These are phyloP conservation scores for Lactarius hengduanensis DNA, from an alignment of 768 basidiomycete species.

Conservation along the genomic window DNA sequence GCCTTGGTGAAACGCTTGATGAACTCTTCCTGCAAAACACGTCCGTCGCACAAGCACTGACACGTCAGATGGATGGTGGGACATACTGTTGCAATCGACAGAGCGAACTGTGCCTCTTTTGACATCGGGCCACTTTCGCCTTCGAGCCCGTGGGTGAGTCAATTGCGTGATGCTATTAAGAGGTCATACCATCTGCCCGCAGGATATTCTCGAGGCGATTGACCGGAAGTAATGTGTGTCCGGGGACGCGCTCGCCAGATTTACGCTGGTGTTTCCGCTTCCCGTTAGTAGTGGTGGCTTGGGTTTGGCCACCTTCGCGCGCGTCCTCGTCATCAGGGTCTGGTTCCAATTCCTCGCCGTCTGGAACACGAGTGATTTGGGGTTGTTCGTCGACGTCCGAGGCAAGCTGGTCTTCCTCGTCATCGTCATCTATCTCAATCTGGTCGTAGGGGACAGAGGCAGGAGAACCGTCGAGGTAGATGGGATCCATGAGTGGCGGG, in stretches of 20 bases:
- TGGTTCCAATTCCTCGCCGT: conserved; percentile 29
- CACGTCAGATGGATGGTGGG: conserved; percentile 14
- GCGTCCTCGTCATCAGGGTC: conserved; percentile 27
- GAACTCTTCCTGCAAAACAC: conserved; percentile 28
- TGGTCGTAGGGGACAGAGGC: conserved; percentile 20
- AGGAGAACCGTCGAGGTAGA: conserved; percentile 27
- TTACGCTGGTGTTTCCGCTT: conserved; percentile 27
- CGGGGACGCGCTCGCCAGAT: conserved; percentile 26
- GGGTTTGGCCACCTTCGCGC: conserved; percentile 10
- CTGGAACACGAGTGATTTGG: background rate
- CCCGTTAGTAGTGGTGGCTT: conserved; percentile 13
- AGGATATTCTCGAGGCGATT: conserved; percentile 29
- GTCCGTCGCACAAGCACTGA: conserved; percentile 8
- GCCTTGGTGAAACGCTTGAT: conserved; percentile 28
- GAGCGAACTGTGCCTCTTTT: conserved; percentile 28
- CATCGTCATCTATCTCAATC: conserved; percentile 29
- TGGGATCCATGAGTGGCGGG: conserved; percentile 27
- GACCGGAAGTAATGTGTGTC: conserved; percentile 26
- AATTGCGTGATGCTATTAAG: conserved; percentile 2
- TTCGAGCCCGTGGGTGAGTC: conserved; percentile 1
- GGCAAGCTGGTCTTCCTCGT: conserved; percentile 30
- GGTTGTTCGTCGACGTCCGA: conserved; percentile 26
- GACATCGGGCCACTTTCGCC: conserved; percentile 30
- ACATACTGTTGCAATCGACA: conserved; percentile 29
- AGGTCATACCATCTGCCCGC: conserved; percentile 27